Base-by-base conservation (phyloP, 1,284 basidiomycete genomes). In the Abortiporus biennis region DNA sequence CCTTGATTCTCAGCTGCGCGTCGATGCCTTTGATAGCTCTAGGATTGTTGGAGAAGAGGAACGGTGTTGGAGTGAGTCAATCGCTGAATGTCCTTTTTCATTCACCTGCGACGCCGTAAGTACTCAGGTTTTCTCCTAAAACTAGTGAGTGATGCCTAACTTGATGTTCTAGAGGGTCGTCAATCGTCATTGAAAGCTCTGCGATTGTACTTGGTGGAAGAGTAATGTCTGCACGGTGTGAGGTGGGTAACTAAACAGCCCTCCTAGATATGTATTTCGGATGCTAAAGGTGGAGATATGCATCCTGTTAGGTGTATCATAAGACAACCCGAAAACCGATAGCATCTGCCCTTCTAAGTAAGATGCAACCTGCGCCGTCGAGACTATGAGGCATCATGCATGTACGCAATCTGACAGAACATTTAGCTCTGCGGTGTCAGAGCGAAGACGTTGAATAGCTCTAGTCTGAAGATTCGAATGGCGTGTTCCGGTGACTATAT, bases 61-160 rank as follows among this genome's bases (percentile, higher is more conserved):
- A 85, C 44, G 82, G 80, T 2, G 82, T 84, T 11, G 81, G 82
- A 11, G 81, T 85, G 16, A 85, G 79, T 2, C 80, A 84, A 56
- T 70, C 72, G 6, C 71, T 84, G 72, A 79, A 77, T 47, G 65
- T 85, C 23, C 55, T 75, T 31, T 85, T 80, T 59, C 82, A 82
- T 54, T 68, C 81, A 11, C 81, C 81, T 9, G 80, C 78, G 3
- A 64, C 78, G 6, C 51, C 67, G 81, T 80, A 56, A 61, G 76
- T 64, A 2, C 31, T 42, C 36, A 23, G 23, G 31, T 37, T 41
- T 30, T 38, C 33, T 38, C 8, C 39, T 34, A 6, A 34, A 36
- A 38, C 27, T 35, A 17, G 31, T 6, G 16, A 5, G 19, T 32
- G 5, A 32, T 17, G 20, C 39, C 16, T 9, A 20, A 19, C 23